Evolutionary conservation across 345 rosid genomes (phyloP), one percentile per base, ranked within the genome.

Genomic region (Arabis alpina): DNA sequence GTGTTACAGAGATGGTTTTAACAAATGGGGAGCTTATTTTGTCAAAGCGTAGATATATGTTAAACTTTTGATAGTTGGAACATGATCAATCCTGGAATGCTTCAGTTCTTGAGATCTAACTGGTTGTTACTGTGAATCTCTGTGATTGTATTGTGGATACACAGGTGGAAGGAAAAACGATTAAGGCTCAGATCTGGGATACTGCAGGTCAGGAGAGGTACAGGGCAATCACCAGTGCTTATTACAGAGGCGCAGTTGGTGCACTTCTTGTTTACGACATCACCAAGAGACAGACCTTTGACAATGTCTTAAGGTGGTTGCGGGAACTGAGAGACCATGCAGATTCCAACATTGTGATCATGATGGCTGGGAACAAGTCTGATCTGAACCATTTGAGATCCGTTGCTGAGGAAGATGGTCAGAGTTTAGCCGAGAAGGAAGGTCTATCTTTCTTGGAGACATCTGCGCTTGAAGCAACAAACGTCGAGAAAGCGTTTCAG

Each of bases 121-220:
- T 37, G 3, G 10, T 36, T 53, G 34, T 51, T 36, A 5, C 2
- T 24, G 27, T 44, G 19, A 44, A 72, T 72, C 40, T 36, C 27
- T 40, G 41, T 14, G 39, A 2, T 8, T 71, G 59, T 39, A n/a
- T 47, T 24, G 6, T 42, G 65, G 34, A 45, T 48, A 15, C 68
- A 55, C 81, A 87, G 96, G 90, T 87, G 13, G 90, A 89, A 72
- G 96, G 92, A 61, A 89, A 89, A 73, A 85, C 85, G n/a, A 83
- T 89, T 3, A 89, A 89, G 86, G 92, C 90, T 8, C 90, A 89
- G 86, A 89, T 89, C 40, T 87, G 90, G 95, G 95, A 89, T 50
- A 87, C 92, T 2, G 95, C 92, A 34, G 95, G 95, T 15, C 95
- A 89, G 52, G 92, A 89, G 76, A 77, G 95, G 66, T 89, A 87